Evolutionary conservation across 2,329 filamentous ascomycete genomes (phyloP), one percentile per base, ranked within the genome.

Genomic region (Monilinia aucupariae): DNA sequence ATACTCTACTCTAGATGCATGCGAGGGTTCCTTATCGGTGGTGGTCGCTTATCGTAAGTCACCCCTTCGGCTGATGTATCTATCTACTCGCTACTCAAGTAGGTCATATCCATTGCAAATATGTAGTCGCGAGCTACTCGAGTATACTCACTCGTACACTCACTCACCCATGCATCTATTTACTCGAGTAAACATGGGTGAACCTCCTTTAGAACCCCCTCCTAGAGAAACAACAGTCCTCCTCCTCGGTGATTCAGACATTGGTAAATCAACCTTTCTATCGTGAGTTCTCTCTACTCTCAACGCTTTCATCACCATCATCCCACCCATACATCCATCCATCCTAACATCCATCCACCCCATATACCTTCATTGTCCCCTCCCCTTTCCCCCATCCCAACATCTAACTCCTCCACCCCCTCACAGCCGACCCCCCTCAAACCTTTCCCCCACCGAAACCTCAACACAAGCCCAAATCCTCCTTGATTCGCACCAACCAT

Each of bases 221-320:
- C 68, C 76, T 45, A 73, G 80, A 61, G 76, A 76, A 55, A 76
- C 85, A 69, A 82, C 76, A n/a, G 75, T 86, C 17, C 72, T 86
- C 34, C 72, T 86, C 25, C 75, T 86, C n/a, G 84, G 84, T 39
- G 83, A 86, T 73, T 78, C 81, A 64, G 77, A 78, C 69, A 82
- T 82, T 66, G 84, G 84, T 61, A 87, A 86, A 73, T 83, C 82
- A 27, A 84, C 80, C 0, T 85, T 86, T 72, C 71, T 86, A 69
- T 84, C 83, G 84, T 86, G 70, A 67, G 83, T 79, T 50, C 17
- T 32, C 32, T 17, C 22, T 30, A 34, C 45, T 47, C n/a, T n/a
- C n/a, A n/a, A n/a, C n/a, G n/a, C n/a, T n/a, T 50, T 30, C 47
- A 32, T 9, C 22, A 49, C 45, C 43, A 49, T 58, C 22, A 61